Conservation (phyloP, 2,329 filamentous ascomycete genomes). For the Cytospora paraplurivora region DNA sequence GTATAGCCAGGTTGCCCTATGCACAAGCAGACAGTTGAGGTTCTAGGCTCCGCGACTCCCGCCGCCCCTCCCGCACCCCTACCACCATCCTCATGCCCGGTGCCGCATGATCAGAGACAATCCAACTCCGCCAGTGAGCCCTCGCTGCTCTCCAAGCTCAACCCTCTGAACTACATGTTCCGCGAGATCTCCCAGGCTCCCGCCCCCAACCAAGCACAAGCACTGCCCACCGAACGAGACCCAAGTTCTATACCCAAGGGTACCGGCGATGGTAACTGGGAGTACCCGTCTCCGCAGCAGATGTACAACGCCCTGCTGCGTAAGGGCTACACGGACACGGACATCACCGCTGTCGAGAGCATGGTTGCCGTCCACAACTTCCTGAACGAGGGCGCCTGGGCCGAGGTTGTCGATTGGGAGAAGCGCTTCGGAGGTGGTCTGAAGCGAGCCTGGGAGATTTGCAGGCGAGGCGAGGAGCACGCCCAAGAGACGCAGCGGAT, state of each 20-base stretch:
- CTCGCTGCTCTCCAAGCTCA: conserved; percentile 58
- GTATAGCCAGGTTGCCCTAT: conserved; percentile 57
- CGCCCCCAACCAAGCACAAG: conserved; percentile 70
- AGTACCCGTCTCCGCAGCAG: conserved; percentile 97
- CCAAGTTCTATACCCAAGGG: conserved; percentile 89
- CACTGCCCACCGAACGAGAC: conserved; percentile 79
- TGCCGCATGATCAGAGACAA: conserved; percentile 43
- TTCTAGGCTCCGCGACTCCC: conserved; percentile 41
- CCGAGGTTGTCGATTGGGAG: conserved; percentile 94
- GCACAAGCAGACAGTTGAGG: conserved; percentile 56
- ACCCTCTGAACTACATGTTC: conserved; percentile 94
- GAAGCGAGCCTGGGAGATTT: conserved; percentile 70
- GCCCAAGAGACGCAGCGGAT: conserved; percentile 40
- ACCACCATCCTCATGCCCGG: conserved; percentile 47
- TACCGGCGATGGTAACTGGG: conserved; percentile 80
- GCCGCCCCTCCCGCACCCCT: conserved; percentile 36
- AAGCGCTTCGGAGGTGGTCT: conserved; percentile 78
- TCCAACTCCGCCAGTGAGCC: conserved; percentile 35
- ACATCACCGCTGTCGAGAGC: conserved; percentile 86
- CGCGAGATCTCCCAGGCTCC: conserved; percentile 78
- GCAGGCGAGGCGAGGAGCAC: conserved; percentile 72
- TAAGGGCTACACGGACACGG: conserved; percentile 94
- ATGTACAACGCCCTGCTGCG: conserved; percentile 99
- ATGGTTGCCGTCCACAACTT: conserved; percentile 99
- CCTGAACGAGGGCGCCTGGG: conserved; percentile 95